Evolutionary conservation across 345 rosid genomes (phyloP).

Genomic region (Eucalyptus erythrocorys): DNA sequence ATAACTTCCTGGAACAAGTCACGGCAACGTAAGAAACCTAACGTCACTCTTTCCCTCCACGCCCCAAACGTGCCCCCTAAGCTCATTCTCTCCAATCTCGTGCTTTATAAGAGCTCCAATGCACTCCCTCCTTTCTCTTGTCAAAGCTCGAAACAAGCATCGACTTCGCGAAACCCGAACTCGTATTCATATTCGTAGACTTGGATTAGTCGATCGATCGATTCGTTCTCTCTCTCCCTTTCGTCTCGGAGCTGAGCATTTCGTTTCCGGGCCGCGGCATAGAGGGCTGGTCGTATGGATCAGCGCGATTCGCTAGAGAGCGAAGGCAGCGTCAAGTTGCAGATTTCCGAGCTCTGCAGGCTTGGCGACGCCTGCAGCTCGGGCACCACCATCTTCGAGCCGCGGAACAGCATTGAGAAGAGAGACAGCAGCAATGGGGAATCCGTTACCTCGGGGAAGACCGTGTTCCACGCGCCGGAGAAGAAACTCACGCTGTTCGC

Average conservation of each 20-base stretch:
- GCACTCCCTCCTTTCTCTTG: neutral
- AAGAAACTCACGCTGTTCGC: slow-evolving; percentile 81
- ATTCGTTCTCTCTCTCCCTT: neutral
- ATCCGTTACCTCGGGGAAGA: slow-evolving; percentile 8
- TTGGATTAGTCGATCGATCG: neutral
- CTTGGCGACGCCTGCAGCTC: slow-evolving; percentile 41
- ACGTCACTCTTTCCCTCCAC: slow-evolving; percentile 36
- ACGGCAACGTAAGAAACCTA: slow-evolving; percentile 7
- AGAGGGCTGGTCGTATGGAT: neutral
- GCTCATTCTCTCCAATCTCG: slow-evolving; percentile 1
- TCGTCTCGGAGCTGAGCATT: neutral
- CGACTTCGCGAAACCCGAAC: neutral
- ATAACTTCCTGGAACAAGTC: neutral
- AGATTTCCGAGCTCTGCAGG: slow-evolving; percentile 31
- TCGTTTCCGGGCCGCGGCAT: neutral
- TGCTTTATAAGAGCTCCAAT: neutral
- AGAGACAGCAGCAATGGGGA: slow-evolving; percentile 32
- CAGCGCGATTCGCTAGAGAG: neutral
- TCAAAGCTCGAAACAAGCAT: slow-evolving; percentile 12
- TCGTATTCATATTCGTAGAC: fast-evolving
- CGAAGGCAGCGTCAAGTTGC: slow-evolving; percentile 33
- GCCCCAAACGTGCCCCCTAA: slow-evolving; percentile 27
- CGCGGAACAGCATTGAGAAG: slow-evolving; percentile 26
- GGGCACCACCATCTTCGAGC: slow-evolving; percentile 41
- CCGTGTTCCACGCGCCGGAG: slow-evolving; percentile 41